These are phyloP conservation scores for Ophiostoma sp. DNA, from an alignment of 2,329 filamentous ascomycete genomes.

Conservation along the genomic window DNA sequence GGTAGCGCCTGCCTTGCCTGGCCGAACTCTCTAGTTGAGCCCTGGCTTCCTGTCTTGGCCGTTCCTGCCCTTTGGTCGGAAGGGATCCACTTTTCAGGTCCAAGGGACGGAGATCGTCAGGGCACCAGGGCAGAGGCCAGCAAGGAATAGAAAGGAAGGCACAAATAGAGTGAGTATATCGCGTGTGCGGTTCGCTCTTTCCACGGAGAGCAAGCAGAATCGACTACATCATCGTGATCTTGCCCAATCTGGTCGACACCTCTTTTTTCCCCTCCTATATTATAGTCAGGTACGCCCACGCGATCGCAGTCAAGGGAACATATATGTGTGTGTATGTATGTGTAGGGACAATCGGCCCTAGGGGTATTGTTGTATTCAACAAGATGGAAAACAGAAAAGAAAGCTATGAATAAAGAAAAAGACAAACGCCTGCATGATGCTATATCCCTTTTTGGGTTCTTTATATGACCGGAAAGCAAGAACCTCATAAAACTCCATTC, in stretches of 20 bases:
- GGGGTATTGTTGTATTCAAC: constrained; percentile 15
- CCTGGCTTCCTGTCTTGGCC: not conserved
- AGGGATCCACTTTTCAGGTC: constrained; percentile 16
- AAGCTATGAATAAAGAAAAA: constrained; percentile 6
- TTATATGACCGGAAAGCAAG: not conserved
- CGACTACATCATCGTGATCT: not conserved
- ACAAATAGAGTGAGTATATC: not conserved
- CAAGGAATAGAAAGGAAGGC: not conserved
- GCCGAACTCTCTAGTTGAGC: not conserved
- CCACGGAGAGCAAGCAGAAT: not conserved
- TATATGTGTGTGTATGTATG: not conserved
- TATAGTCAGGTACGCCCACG: not conserved
- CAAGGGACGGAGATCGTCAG: constrained; percentile 23
- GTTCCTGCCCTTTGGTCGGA: not conserved
- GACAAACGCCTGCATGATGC: constrained; percentile 9
- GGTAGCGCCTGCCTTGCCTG: not conserved
- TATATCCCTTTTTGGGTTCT: constrained; percentile 8
- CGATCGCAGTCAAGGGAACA: not conserved
- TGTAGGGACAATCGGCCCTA: not conserved
- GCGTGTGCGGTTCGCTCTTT: not conserved
- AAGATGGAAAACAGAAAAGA: not conserved
- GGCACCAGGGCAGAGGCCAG: not conserved
- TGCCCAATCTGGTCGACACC: not conserved
- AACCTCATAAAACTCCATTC: constrained; percentile 35
- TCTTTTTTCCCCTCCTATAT: not conserved